Evolutionary conservation across 2,329 filamentous ascomycete genomes (phyloP).

Genomic region (Blumeria hordei): DNA sequence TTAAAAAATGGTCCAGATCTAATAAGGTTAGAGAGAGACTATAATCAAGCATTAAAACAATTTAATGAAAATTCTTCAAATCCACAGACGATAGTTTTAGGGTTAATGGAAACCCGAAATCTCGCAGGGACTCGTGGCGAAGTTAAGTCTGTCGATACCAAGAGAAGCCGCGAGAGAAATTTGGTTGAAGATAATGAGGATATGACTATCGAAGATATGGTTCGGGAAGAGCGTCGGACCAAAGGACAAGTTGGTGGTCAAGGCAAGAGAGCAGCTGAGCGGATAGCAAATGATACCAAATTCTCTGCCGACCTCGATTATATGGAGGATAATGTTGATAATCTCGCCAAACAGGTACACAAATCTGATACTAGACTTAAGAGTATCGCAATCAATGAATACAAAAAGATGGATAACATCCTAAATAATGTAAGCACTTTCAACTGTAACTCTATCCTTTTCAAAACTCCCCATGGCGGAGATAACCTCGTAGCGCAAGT

Average conservation of each 20-base stretch:
- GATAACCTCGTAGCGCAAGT: too few relatives aligned
- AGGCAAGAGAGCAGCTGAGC: slow-evolving; percentile 60
- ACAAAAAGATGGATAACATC: slow-evolving; percentile 68
- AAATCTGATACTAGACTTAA: slow-evolving; percentile 74
- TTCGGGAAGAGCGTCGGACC: slow-evolving; percentile 76
- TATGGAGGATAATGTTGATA: slow-evolving; percentile 86
- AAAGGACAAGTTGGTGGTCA: slow-evolving; percentile 57
- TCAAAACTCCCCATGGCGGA: not conserved
- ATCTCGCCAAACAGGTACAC: slow-evolving; percentile 66
- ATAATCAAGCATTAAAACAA: slow-evolving; percentile 47
- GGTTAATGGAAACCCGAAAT: slow-evolving; percentile 74
- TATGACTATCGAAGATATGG: slow-evolving; percentile 93
- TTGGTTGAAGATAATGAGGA: slow-evolving; percentile 77
- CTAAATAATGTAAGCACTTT: slow-evolving; percentile 31
- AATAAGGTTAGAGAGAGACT: slow-evolving; percentile 46
- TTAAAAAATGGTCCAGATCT: slow-evolving; percentile 24
- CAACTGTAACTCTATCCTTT: not conserved
- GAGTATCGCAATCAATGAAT: slow-evolving; percentile 67
- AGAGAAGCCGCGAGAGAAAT: slow-evolving; percentile 63
- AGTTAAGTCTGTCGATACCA: slow-evolving; percentile 54
- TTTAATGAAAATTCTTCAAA: slow-evolving; percentile 28
- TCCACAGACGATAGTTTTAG: slow-evolving; percentile 52
- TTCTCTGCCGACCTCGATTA: slow-evolving; percentile 89
- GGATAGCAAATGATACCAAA: slow-evolving; percentile 79
- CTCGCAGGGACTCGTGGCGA: slow-evolving; percentile 51